Evolutionary conservation across 2,329 filamentous ascomycete species (phyloP).

Genomic region (Biscogniauxia sp.): DNA sequence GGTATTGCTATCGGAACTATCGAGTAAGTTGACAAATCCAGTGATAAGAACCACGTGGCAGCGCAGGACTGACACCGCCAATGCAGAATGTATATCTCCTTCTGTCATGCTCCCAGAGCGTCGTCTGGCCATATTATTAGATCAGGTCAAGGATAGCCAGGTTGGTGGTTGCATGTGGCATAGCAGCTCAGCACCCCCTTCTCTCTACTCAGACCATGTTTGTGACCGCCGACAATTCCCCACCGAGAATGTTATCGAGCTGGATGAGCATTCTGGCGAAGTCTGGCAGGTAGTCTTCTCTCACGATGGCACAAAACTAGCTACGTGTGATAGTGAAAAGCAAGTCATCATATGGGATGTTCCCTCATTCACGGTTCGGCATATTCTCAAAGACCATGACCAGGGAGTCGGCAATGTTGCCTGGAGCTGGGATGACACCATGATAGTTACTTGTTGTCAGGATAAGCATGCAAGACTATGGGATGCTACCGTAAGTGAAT

Average conservation of each 20-base stretch:
- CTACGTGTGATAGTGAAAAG: conserved; percentile 75
- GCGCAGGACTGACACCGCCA: conserved; percentile 18
- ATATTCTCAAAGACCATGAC: conserved; percentile 63
- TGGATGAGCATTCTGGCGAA: conserved; percentile 74
- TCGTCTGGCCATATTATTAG: conserved; percentile 74
- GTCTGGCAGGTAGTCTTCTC: conserved; percentile 93
- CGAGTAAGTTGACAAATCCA: conserved; percentile 56
- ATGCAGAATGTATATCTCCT: conserved; percentile 80
- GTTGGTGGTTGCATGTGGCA: conserved; percentile 85
- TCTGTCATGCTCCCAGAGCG: conserved; percentile 96
- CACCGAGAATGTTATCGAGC: conserved; percentile 64
- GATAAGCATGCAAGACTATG: conserved; percentile 74
- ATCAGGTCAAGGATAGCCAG: conserved; percentile 81
- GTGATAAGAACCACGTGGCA: background rate
- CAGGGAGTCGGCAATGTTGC: conserved; percentile 74
- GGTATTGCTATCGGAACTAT: conserved; percentile 74
- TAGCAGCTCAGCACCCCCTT: conserved; percentile 74
- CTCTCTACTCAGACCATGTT: conserved; percentile 82
- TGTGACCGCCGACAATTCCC: conserved; percentile 83
- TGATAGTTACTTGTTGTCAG: conserved; percentile 78
- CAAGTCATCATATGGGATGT: conserved; percentile 82
- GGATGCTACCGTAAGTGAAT: conserved; percentile 60
- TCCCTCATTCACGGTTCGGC: conserved; percentile 62
- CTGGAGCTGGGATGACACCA: conserved; percentile 90
- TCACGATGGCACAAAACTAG: conserved; percentile 77